Evolutionary conservation across 768 basidiomycete genomes (phyloP), one percentile per base, ranked within the genome.

Genomic region (Boletus subcaerulescens): DNA sequence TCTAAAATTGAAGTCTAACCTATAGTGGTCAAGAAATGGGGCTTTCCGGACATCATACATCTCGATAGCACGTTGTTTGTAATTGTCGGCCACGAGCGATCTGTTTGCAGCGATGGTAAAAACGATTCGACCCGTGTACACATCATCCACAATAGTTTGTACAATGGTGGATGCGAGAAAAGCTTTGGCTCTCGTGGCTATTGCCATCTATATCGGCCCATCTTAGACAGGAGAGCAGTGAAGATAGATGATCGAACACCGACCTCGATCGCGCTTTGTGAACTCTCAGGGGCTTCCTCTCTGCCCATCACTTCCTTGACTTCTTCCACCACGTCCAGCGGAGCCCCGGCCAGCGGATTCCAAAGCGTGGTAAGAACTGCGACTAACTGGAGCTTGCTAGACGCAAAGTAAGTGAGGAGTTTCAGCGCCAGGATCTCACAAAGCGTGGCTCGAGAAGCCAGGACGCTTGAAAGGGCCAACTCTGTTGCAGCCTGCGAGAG

Each of bases 381-480:
- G 18, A 73, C 81, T 18, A 94, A 78, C 53, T 88, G 83, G n/a
- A 93, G 80, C 65, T 89, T 81, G 61, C 85, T 82, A 5, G 80
- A 80, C 1, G 89, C 85, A 64, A 90, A 94, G 32, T 79, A 78
- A 20, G 80, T 82, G 12, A 94, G 77, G 22, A 95, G 80, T 65
- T 97, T 97, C 76, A 92, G 84, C 10, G 95, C 93, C 18, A 97
- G 71, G 15, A 97, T 82, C 67, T 97, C 93, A 71, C 92, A 95
- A 11, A 95, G 77, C 31, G 78, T 85, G 5, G 93, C 94, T 39
- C 88, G 76, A 11, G 84, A 74, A 49, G 76, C 70, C 76, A 89
- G 87, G 51, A 97, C 77, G 15, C 80, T 83, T 10, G 91, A 80
- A 71, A 86, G 87, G 14, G 91, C 90, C 44, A 97, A 77, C 61